Evolutionary conservation across 2,329 filamentous ascomycete species (phyloP), one percentile per base, ranked within the genome.

Genomic region (Pseudovirgaria hyperparasitica): DNA sequence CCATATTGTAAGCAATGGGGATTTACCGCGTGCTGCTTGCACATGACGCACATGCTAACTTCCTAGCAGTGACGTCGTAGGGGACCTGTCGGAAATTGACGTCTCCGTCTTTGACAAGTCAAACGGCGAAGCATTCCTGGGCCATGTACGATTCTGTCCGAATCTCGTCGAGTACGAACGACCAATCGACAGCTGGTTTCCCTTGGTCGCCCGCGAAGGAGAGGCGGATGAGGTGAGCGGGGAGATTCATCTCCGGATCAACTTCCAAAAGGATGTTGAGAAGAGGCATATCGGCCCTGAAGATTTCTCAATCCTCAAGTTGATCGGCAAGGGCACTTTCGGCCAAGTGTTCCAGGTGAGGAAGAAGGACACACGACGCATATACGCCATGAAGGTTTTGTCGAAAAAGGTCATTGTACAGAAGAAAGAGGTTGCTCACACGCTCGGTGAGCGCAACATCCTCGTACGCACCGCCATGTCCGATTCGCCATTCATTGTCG

Each of bases 321-420:
- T 98, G 30, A 96, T 98, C 39, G 90, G 90, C 36, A 96, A 96
- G 58, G 90, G 90, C 29, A 98, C 90, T 0, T 98, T 98, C 50
- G 90, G 90, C 1, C 90, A 98, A 54, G 90, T 98, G 2, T 98
- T 96, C 52, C 90, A 98, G 53, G 90, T 98, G 5, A 78, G 84
- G 43, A 98, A 98, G 70, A 90, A 82, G 63, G 90, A 98, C 52
- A 94, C 87, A 1, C 75, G 76, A 44, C 77, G 90, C 23, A 94
- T 98, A 34, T 98, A 98, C 48, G 90, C 90, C 35, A 98, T 98
- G 90, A 98, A 98, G 57, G 87, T 98, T 2, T 64, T 98, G 17
- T 94, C 90, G 26, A 98, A 98, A 67, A 98, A 98, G 65, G 90
- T 98, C 28, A 98, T 98, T 46, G 90, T 98, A 15, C 90, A 98